Percentiles rank a stretch among this genome's conserved stretches.
These are phyloP conservation scores for Globisporangium nodosum DNA, from an alignment of 352 stramenopile species.

Conservation along the genomic window DNA sequence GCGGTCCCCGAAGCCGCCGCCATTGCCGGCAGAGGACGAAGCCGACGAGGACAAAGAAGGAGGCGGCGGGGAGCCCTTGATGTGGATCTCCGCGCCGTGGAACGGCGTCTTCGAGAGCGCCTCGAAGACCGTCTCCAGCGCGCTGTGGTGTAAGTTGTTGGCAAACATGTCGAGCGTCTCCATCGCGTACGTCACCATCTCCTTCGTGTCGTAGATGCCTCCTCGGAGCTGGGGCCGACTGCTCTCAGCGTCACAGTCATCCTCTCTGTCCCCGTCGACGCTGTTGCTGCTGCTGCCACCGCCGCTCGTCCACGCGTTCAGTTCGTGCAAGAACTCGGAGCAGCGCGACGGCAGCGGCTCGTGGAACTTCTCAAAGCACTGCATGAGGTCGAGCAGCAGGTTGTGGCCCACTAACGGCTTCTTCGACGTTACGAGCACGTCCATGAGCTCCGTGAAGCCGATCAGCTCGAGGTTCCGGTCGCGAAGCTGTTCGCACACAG, in stretches of 20 bases:
- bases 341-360: conserved; percentile 45
- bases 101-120: conserved; percentile 60
- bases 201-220: conserved; percentile 71
- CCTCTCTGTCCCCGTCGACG: background rate
- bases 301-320: conserved; percentile 43
- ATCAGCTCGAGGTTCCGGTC: conserved; percentile 52
- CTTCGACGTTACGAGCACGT: conserved; percentile 30
- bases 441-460: conserved; percentile 64
- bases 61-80: conserved; percentile 13
- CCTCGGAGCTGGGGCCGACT: background rate
- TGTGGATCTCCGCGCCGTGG: conserved; percentile 43
- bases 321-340: conserved; percentile 46
- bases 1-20: no score
- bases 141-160: conserved; percentile 51
- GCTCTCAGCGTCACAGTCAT: background rate
- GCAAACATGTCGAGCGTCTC: conserved; percentile 53
- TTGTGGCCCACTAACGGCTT: conserved; percentile 75
- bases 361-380: conserved; percentile 79
- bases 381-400: conserved; percentile 75
- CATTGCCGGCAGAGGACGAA: background rate
- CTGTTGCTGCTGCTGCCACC: background rate
- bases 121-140: conserved; percentile 61
- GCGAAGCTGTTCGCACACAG: conserved; percentile 6
- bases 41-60: background rate
- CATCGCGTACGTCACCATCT: conserved; percentile 60